Conservation (phyloP, 768 basidiomycete species). For the Lactifluus pinguis region DNA sequence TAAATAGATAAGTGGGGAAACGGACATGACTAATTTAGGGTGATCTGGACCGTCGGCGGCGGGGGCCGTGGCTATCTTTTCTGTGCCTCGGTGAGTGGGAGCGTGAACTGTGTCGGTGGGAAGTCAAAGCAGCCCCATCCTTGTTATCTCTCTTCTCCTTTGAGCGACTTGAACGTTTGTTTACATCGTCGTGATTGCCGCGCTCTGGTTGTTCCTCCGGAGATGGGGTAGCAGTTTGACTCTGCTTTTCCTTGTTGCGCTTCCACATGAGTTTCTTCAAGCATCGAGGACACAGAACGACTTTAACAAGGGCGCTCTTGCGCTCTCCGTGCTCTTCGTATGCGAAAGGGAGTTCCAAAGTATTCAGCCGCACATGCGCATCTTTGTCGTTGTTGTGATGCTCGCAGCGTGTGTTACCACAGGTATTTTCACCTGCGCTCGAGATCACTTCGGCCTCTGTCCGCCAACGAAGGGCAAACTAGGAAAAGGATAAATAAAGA, state of each 20-base stretch:
- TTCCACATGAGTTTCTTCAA: conserved; percentile 84
- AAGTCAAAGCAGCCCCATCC: background rate
- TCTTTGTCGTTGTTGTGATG: conserved; percentile 32
- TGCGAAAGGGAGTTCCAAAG: conserved; percentile 84
- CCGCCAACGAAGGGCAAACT: conserved; percentile 92
- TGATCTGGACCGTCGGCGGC: conserved; percentile 3
- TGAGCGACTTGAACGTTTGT: background rate
- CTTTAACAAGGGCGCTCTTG: conserved; percentile 83
- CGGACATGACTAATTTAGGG: background rate
- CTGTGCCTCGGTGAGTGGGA: conserved; percentile 17
- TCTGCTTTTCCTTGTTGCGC: conserved; percentile 52
- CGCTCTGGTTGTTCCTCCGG: background rate
- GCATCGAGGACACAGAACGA: conserved; percentile 76
- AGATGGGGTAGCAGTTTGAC: background rate
- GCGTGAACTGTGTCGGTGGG: conserved; percentile 8
- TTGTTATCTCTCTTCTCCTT: background rate
- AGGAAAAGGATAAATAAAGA: background rate
- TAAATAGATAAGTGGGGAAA: background rate
- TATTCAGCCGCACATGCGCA: conserved; percentile 37
- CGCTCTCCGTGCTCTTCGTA: conserved; percentile 71
- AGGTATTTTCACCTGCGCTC: conserved; percentile 79
- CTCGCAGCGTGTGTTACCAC: conserved; percentile 81
- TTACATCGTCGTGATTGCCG: background rate
- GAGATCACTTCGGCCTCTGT: conserved; percentile 85
- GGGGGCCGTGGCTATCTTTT: background rate